Conservation (phyloP, 352 stramenopile genomes). For the Globisporangium recalcitrans region DNA sequence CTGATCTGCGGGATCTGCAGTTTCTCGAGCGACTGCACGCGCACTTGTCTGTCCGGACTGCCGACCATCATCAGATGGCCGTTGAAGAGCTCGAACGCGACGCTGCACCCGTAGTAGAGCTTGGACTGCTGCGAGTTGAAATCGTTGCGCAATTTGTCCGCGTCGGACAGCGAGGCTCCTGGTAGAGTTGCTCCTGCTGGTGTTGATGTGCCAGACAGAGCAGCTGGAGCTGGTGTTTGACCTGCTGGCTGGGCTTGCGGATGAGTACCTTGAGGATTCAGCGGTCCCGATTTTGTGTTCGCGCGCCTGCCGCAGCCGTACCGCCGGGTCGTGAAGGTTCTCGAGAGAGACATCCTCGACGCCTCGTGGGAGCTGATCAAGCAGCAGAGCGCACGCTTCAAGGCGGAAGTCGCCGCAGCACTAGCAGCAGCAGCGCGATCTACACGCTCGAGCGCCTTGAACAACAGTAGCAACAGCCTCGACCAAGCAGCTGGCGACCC, state of each 20-base stretch:
- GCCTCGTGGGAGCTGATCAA: slow-evolving; percentile 44
- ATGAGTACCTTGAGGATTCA: neutral
- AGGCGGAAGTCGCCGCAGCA: slow-evolving; percentile 22
- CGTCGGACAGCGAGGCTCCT: slow-evolving; percentile 28
- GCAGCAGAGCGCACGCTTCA: slow-evolving; percentile 35
- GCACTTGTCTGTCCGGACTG: slow-evolving; percentile 53
- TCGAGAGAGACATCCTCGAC: slow-evolving; percentile 59
- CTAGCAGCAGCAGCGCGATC: slow-evolving; percentile 20
- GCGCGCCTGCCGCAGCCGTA: slow-evolving; percentile 64
- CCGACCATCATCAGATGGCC: slow-evolving; percentile 67
- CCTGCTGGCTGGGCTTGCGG: neutral
- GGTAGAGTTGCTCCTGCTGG: slow-evolving; percentile 1
- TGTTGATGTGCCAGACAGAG: neutral
- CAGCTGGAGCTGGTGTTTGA: neutral
- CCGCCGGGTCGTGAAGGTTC: slow-evolving; percentile 55
- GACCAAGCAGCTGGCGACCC: neutral
- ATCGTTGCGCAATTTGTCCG: slow-evolving; percentile 62
- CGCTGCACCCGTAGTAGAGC: slow-evolving; percentile 63
- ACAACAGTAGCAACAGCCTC: neutral
- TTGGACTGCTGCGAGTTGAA: slow-evolving; percentile 61
- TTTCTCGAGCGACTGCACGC: slow-evolving; percentile 56
- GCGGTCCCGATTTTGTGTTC: slow-evolving; percentile 42
- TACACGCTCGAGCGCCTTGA: slow-evolving; percentile 13
- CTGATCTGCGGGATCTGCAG: slow-evolving; percentile 43
- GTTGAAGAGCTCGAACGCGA: slow-evolving; percentile 72